These are phyloP conservation scores for Clavulina sp. DNA, from an alignment of 768 basidiomycete species.

Conservation along the genomic window DNA sequence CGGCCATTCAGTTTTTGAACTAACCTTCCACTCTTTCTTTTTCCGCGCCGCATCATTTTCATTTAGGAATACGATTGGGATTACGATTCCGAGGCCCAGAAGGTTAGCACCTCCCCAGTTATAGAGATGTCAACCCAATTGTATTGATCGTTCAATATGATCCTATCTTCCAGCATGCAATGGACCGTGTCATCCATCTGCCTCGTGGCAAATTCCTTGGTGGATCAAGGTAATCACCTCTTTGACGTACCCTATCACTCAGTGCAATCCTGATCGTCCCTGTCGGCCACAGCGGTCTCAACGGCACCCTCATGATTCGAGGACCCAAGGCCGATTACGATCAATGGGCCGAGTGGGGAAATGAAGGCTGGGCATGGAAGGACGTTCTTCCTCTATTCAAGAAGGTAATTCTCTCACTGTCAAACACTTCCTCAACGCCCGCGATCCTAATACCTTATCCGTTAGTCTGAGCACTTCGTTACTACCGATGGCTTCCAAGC, in stretches of 20 bases:
- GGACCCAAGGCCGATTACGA: conserved; percentile 1
- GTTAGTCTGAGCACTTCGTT: not conserved
- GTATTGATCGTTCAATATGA: too few relatives aligned
- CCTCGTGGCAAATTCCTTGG: conserved; percentile 1
- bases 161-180: not conserved
- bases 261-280: not conserved
- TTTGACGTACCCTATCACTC: not conserved
- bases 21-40: not conserved
- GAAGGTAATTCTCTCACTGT: not conserved
- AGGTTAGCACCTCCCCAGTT: not conserved
- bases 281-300: not conserved
- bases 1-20: too few relatives aligned
- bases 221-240: not conserved
- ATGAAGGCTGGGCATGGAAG: not conserved
- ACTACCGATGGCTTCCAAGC: not conserved
- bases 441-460: too few relatives aligned
- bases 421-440: too few relatives aligned
- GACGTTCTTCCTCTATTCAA: not conserved
- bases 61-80: not conserved
- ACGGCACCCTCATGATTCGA: not conserved
- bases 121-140: too few relatives aligned
- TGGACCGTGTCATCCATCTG: not conserved
- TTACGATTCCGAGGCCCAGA: not conserved
- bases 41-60: not conserved
- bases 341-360: not conserved